Evolutionary conservation across 164 flowering plant genomes (phyloP).

Genomic region (Magnolia sinica): DNA sequence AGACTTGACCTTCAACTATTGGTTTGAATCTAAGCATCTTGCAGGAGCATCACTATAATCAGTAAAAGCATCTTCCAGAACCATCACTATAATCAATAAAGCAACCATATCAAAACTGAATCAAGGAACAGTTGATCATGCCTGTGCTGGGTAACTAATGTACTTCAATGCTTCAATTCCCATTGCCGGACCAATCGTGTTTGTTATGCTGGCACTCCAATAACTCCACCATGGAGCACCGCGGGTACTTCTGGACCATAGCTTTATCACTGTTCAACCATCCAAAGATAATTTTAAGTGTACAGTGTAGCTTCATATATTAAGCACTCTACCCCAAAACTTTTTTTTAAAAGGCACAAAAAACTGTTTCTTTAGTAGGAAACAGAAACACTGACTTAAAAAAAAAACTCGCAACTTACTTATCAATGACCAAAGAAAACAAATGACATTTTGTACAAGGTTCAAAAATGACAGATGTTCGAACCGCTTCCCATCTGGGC

Average conservation of each 20-base stretch:
- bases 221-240: conserved; percentile 98
- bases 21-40: no score
- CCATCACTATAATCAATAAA: no score
- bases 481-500: conserved; percentile 77
- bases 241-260: conserved; percentile 67
- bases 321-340: background rate
- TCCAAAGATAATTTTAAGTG: background rate
- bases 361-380: background rate
- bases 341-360: background rate
- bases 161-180: conserved; percentile 97
- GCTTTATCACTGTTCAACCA: conserved; percentile 59
- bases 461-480: conserved; percentile 92
- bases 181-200: conserved; percentile 98
- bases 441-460: conserved; percentile 90
- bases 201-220: conserved; percentile 97
- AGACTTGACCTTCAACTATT: no score
- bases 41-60: no score
- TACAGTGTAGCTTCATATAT: no score
- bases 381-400: background rate
- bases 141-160: conserved; percentile 99
- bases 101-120: background rate
- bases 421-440: conserved; percentile 86
- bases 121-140: conserved; percentile 18
- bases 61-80: no score
- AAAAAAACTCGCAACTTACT: conserved; percentile 48